Percentiles rank a stretch among this genome's conserved stretches.
Conservation (phyloP, 768 basidiomycete genomes). For the Tylopilus rubrobrunneus region DNA sequence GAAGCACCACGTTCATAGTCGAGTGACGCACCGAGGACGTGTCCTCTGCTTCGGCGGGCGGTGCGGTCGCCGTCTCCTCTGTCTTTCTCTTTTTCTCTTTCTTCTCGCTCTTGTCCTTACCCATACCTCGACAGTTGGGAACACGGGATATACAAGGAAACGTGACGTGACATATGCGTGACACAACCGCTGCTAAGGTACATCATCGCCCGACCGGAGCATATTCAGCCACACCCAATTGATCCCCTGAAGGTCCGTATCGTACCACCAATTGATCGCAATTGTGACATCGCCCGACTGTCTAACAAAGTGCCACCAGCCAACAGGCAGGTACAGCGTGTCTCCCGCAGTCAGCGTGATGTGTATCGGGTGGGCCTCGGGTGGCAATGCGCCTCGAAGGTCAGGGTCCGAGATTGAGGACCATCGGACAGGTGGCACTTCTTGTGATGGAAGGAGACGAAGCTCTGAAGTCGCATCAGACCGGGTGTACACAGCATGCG, state of each 20-base stretch:
- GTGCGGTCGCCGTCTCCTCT: slow-evolving; percentile 22
- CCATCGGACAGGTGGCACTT: slow-evolving; percentile 65
- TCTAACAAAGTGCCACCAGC: slow-evolving; percentile 92
- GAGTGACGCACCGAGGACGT: slow-evolving; percentile 28
- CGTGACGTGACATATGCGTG: slow-evolving; percentile 22
- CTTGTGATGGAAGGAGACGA: slow-evolving; percentile 29
- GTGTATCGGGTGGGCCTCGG: slow-evolving; percentile 58
- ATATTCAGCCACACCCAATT: slow-evolving; percentile 67
- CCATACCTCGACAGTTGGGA: slow-evolving; percentile 36
- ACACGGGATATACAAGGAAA: neutral
- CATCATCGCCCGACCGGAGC: slow-evolving; percentile 40
- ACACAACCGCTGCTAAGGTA: slow-evolving; percentile 12
- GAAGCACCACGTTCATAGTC: too few relatives aligned
- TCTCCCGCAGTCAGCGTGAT: slow-evolving; percentile 71
- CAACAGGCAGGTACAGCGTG: slow-evolving; percentile 83
- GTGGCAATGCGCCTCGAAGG: slow-evolving; percentile 41
- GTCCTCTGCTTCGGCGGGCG: slow-evolving; percentile 34
- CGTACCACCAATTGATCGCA: slow-evolving; percentile 89
- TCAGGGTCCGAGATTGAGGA: slow-evolving; percentile 67
- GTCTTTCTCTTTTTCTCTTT: slow-evolving; percentile 52
- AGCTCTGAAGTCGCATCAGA: slow-evolving; percentile 20
- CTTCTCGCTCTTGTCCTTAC: slow-evolving; percentile 74
- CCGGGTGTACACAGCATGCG: slow-evolving; percentile 63
- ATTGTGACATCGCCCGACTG: slow-evolving; percentile 63
- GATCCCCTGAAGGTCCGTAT: slow-evolving; percentile 69